Base-by-base conservation (phyloP, 495 filamentous ascomycete genomes). In the Pyrenula aspistea region DNA sequence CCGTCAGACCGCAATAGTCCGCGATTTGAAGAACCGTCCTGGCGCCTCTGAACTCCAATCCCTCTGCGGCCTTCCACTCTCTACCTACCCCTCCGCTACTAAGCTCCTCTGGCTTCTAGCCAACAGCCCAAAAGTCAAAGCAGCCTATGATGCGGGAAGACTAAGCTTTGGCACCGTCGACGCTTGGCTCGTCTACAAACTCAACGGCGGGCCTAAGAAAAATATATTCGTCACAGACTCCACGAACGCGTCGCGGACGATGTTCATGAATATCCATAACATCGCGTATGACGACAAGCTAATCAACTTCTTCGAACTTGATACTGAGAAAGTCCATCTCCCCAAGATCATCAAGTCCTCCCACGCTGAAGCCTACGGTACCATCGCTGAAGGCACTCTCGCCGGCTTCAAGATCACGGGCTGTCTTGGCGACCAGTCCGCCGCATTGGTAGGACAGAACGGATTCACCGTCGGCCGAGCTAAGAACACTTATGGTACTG, bases 401-500 rank as follows among this genome's bases (percentile, higher is more conserved):
- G 80, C 85, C 51, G 90, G 88, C 42, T 73, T 85, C n/a, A 82
- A 72, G 49, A 95, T 97, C 61, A 83, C 86, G 20, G 91, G 91
- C 63, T 92, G 88, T 65, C 74, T 97, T 24, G 91, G 91, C 57
- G 92, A 97, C 67, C 92, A 97, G 68, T 95, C 91, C 42, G 83
- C 89, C 51, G 92, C 92, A 3, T 70, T 97, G 51, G 91, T 97
- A 48, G 92, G 92, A 49, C 91, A 97, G 67, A 88, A 89, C 65
- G 91, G 87, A 22, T 96, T 96, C 69, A 83, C 75, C 12, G 85
- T 91, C 1, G 92, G 92, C 53, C 78, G 78, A 60, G 92, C 92
- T 47, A 97, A 97, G 76, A 96, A 96, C 67, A 97, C 92, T 1
- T 97, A 96, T 59, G 92, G 92, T 48, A 97, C 92, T 1, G 92